Evolutionary conservation across 441 rosid genomes (phyloP), one percentile per base, ranked within the genome.

Genomic region (Pelargonium cotyledonis): DNA sequence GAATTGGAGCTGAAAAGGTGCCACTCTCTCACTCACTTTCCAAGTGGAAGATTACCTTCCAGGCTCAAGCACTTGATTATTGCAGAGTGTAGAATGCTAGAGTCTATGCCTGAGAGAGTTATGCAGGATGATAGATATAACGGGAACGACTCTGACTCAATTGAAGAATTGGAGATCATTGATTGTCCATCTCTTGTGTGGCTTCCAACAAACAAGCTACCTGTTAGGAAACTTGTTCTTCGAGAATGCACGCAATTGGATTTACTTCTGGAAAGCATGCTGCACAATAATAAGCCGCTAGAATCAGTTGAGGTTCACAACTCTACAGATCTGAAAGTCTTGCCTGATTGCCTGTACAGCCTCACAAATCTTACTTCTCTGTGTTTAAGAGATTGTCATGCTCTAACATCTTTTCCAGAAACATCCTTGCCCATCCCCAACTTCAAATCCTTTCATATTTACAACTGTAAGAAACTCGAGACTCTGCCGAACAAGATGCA

Each of bases 181-280:
- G 63, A 58, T 58, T 58, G 63, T 9, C 63, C 63, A 4, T 58
- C 63, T 58, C 63, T 58, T 58, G 10, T 23, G 31, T 66, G 44
- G 35, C 19, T 58, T 58, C 63, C 63, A 8, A 10, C 63, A 8
- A 26, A 58, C 26, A 58, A 58, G 63, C 23, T 58, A 58, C 63
- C 63, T 1, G 57, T 47, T 1, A 67, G 11, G 53, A 19, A 8
- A 1, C 15, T 77, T 8, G n/a, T 12, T 26, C 38, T 75, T 8
- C n/a, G 9, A 2, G 40, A 47, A 12, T 82, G 83, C 44, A n/a
- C 2, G 58, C 44, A 38, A 38, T 70, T 81, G 80, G 61, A 73
- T 29, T 18, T 60, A 53, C 74, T 83, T 23, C 63, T 58, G 29
- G 31, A 58, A 26, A 58, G 29, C 4, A 58, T 58, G 63, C 63